phyloP scores from a whole-genome alignment of 1,284 basidiomycete species.

The Puccinia triticina region DNA sequence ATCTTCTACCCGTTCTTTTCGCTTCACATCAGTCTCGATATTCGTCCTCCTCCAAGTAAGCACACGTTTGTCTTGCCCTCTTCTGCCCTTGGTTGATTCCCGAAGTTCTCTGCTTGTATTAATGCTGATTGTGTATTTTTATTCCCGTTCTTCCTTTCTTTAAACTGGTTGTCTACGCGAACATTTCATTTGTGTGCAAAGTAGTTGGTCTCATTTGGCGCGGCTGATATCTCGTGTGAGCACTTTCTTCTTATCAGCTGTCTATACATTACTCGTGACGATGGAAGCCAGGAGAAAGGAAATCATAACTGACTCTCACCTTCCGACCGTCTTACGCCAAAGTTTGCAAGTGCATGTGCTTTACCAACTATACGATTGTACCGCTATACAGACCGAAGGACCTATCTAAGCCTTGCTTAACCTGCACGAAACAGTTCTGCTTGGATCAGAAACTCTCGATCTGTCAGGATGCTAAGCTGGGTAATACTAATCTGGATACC shows the following conservation, averaged over 20 bases:
- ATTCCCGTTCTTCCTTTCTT: too few relatives aligned
- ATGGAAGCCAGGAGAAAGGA: too few relatives aligned
- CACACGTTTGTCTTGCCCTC: too few relatives aligned
- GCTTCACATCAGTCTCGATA: neutral
- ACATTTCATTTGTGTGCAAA: too few relatives aligned
- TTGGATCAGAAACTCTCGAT: constrained; percentile 57
- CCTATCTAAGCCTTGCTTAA: constrained; percentile 57
- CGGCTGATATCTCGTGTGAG: constrained; percentile 2
- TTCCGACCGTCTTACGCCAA: neutral
- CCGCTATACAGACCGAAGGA: constrained; percentile 57
- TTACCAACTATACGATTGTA: constrained; percentile 60
- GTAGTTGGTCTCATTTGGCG: neutral
- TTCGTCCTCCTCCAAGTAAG: too few relatives aligned
- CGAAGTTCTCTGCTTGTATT: too few relatives aligned
- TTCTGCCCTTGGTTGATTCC: too few relatives aligned
- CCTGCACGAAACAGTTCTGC: constrained; percentile 60
- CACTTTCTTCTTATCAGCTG: neutral
- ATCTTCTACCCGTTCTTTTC: neutral
- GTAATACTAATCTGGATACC: constrained; percentile 58
- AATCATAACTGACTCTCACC: too few relatives aligned
- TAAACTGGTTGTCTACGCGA: too few relatives aligned
- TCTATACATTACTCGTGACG: neutral
- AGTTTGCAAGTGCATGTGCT: constrained; percentile 61
- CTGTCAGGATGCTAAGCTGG: constrained; percentile 58
- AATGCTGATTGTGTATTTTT: too few relatives aligned